Evolutionary conservation across 495 filamentous ascomycete genomes (phyloP), one percentile per base, ranked within the genome.

Genomic region (Parmelia sp.): DNA sequence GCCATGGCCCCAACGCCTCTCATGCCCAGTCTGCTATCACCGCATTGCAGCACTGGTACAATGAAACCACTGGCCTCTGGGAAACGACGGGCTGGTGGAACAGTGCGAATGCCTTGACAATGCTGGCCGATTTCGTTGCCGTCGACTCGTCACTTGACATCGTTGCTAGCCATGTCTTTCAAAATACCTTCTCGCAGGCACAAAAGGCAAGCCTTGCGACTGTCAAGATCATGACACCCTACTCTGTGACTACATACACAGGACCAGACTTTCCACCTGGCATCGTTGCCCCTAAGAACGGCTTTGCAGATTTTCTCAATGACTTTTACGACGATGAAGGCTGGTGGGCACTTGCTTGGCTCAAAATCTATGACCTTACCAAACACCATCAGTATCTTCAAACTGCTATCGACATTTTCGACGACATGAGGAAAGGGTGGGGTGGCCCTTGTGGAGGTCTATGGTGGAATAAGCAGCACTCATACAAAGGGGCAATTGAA

Each of bases 61-160:
- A 89, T 70, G 59, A 64, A 5, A 66, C 67, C 11, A 86, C 79
- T 0, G 88, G 88, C 21, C 74, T 89, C 15, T 91, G 86, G 85
- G 71, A 83, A 65, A 86, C 83, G 0, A 79, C 77, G 33, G 84
- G 84, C 3, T 92, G 89, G 89, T 92, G 89, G 89, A 89, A 91
- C 73, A 83, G 82, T 45, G 88, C 84, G 62, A 92, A 90, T 71
- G 80, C 78, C 61, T 72, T 91, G 65, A 89, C 86, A 3, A 77
- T 80, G 31, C 70, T 90, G 44, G 83, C 80, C 65, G 85, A 91
- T 68, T 79, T 87, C 65, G 85, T 84, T 21, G 65, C 75, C 14
- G 44, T 81, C 21, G 79, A 84, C 65, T 63, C 71, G 15, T 63
- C 64, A 21, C 61, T 70, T 23, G 55, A 65, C 19, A 19, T 56